phyloP scores from a whole-genome alignment of 352 stramenopile species.

The Pythium rishiriense region DNA sequence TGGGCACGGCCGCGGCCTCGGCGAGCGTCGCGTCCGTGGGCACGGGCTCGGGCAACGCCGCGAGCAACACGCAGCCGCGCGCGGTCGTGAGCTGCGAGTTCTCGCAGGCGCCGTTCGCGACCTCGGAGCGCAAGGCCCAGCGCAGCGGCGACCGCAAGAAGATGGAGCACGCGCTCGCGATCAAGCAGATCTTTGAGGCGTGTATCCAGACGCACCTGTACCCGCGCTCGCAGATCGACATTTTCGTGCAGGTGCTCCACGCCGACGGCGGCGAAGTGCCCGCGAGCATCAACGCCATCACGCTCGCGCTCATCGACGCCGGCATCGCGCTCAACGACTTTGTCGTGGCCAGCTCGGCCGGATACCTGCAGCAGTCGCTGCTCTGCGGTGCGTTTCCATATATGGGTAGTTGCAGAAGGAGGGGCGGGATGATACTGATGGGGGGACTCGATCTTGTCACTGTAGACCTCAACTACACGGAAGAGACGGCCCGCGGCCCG shows the following conservation, averaged over 20 bases:
- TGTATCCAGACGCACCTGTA: conserved; percentile 92
- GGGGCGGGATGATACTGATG: too few relatives aligned
- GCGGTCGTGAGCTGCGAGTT: conserved; percentile 85
- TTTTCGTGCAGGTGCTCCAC: conserved; percentile 92
- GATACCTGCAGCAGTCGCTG: conserved; percentile 89
- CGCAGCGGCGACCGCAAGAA: conserved; percentile 86
- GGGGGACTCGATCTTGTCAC: background rate
- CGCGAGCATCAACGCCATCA: conserved; percentile 90
- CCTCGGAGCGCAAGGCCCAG: conserved; percentile 79
- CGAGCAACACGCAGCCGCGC: conserved; percentile 68
- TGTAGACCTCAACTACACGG: conserved; percentile 88
- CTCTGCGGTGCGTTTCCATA: conserved; percentile 71
- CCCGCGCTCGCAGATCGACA: conserved; percentile 91
- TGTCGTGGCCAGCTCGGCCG: conserved; percentile 87
- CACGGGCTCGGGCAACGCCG: conserved; percentile 58
- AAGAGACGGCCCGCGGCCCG: conserved; percentile 85
- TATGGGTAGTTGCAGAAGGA: too few relatives aligned
- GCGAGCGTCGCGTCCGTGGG: conserved; percentile 50
- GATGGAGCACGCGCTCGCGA: conserved; percentile 82
- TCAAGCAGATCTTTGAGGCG: conserved; percentile 92
- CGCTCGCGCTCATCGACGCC: conserved; percentile 89
- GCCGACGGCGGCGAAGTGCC: conserved; percentile 87
- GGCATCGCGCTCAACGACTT: conserved; percentile 92
- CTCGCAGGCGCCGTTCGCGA: conserved; percentile 87
- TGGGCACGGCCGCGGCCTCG: conserved; percentile 31